These are phyloP conservation scores for Aurifilum marmelostoma DNA, from an alignment of 2,329 filamentous ascomycete species.

Conservation along the genomic window DNA sequence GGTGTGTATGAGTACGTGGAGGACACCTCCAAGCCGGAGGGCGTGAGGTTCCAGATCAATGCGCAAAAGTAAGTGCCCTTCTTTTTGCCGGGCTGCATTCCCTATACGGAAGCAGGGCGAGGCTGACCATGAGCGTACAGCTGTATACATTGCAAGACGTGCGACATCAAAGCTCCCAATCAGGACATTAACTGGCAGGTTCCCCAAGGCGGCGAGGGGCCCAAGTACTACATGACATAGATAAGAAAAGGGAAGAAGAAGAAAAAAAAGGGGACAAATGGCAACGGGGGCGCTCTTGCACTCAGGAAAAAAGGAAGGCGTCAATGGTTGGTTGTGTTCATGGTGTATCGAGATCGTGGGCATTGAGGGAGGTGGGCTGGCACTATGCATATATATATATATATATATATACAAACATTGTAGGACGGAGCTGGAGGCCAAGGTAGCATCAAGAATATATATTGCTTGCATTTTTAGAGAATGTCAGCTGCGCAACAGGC, in stretches of 20 bases:
- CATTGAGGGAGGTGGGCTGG: neutral
- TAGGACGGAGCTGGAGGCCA: neutral
- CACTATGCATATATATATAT: neutral
- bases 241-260: neutral
- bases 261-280: too few species aligned
- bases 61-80: conserved; percentile 80
- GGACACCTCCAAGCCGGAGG: conserved; percentile 81
- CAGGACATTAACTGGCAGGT: conserved; percentile 99
- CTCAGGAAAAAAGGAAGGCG: neutral
- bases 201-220: conserved; percentile 84
- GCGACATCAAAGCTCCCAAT: conserved; percentile 95
- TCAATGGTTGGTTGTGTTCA: neutral
- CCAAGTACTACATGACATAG: conserved; percentile 72
- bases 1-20: conserved; percentile 98
- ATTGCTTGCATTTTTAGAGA: neutral
- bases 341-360: neutral
- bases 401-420: neutral
- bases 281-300: neutral
- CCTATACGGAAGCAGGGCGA: neutral
- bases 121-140: conserved; percentile 52
- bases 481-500: neutral
- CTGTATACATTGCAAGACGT: conserved; percentile 99
- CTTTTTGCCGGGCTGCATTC: neutral
- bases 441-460: neutral
- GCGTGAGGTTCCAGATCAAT: conserved; percentile 97